Percentiles rank a stretch among this genome's conserved stretches.
phyloP scores from a whole-genome alignment of 495 filamentous ascomycete genomes.

The Hypoxylon rickii region DNA sequence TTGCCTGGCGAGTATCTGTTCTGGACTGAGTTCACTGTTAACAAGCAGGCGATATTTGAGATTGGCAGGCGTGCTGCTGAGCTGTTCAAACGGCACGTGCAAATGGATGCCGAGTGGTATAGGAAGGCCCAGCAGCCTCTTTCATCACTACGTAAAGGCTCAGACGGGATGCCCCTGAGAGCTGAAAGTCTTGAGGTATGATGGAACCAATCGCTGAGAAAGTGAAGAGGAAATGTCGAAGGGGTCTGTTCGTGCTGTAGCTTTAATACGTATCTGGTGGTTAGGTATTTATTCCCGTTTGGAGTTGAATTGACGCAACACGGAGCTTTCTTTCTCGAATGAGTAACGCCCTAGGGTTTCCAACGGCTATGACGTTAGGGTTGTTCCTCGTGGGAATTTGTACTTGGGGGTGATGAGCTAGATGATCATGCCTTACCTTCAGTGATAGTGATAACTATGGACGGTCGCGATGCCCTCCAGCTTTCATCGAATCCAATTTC shows the following conservation, averaged over 20 bases:
- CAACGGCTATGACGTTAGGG: too few species aligned
- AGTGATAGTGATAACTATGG: background rate
- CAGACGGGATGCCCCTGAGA: constrained; percentile 6
- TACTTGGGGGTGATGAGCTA: background rate
- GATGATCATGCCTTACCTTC: background rate
- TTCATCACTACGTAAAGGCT: constrained; percentile 11
- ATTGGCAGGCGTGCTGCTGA: constrained; percentile 40
- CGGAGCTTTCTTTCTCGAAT: too few species aligned
- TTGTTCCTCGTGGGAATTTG: background rate
- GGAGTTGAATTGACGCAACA: too few species aligned
- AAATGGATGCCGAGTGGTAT: constrained; percentile 22
- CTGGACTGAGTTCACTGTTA: constrained; percentile 41
- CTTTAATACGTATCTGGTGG: background rate
- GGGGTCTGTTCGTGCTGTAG: background rate
- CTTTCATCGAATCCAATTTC: too few species aligned
- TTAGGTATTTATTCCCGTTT: too few species aligned
- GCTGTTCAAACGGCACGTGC: constrained; percentile 24
- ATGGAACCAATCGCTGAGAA: background rate
- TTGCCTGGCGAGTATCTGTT: constrained; percentile 41
- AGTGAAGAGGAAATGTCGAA: background rate
- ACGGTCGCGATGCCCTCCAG: too few species aligned
- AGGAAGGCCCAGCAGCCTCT: constrained; percentile 11
- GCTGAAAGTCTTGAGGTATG: background rate
- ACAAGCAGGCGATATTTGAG: constrained; percentile 36
- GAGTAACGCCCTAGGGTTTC: too few species aligned